These are phyloP conservation scores for Aspergillus sojae DNA, from an alignment of 2,329 filamentous ascomycete species.

Conservation along the genomic window DNA sequence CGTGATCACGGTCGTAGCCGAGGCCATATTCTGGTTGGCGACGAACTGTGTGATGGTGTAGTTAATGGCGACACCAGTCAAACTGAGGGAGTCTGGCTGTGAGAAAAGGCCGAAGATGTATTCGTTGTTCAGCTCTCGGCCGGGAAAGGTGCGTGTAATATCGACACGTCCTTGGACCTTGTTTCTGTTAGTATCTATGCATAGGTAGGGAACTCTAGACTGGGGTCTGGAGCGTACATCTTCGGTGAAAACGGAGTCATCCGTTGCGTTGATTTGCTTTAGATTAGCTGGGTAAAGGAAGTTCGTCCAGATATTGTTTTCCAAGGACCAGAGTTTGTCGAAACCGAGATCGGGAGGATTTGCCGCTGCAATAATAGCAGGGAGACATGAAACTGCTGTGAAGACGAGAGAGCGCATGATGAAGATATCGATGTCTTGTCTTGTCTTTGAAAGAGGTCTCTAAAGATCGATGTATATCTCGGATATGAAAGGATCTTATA, in stretches of 20 bases:
- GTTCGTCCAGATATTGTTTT: slow-evolving; percentile 26
- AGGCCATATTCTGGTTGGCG: slow-evolving; percentile 25
- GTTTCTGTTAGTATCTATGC: neutral
- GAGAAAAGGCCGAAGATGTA: slow-evolving; percentile 33
- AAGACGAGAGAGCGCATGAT: neutral
- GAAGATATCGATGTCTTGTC: neutral
- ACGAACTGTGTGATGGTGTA: slow-evolving; percentile 31
- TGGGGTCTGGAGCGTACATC: slow-evolving; percentile 15
- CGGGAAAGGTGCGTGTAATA: slow-evolving; percentile 29
- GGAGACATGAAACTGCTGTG: neutral
- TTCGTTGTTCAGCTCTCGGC: slow-evolving; percentile 30
- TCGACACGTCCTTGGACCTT: slow-evolving; percentile 32
- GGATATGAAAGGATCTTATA: neutral
- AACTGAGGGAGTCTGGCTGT: slow-evolving; percentile 21
- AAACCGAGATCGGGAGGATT: slow-evolving; percentile 18
- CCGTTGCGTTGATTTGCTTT: slow-evolving; percentile 24
- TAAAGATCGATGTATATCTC: neutral
- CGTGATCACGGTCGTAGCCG: slow-evolving; percentile 25
- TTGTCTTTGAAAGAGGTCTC: neutral
- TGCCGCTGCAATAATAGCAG: neutral
- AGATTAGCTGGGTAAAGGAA: slow-evolving; percentile 30
- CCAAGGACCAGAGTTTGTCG: slow-evolving; percentile 26
- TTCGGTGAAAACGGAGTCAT: slow-evolving; percentile 24
- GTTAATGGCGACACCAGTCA: slow-evolving; percentile 25
- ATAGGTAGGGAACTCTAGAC: neutral